phyloP scores from a whole-genome alignment of 805 yeast genomes.

The Ogataea ganodermae region DNA sequence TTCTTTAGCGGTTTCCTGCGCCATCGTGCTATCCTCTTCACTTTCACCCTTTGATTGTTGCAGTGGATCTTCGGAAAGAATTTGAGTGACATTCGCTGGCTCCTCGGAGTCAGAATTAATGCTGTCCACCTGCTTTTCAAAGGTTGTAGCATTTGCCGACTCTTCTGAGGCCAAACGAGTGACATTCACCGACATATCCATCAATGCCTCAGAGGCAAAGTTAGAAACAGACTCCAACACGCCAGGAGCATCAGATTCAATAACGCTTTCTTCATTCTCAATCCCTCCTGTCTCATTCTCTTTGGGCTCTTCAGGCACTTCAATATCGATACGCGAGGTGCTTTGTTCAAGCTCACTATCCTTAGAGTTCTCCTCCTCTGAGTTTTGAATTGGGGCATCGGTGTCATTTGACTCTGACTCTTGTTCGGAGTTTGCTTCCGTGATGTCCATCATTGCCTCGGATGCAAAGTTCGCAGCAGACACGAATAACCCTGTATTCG shows the following conservation, averaged over 20 bases:
- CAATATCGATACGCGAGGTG: background rate
- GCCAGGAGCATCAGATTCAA: background rate
- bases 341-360: background rate
- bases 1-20: too few relatives aligned
- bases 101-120: background rate
- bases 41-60: too few relatives aligned
- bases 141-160: too few relatives aligned
- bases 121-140: too few relatives aligned
- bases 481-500: background rate
- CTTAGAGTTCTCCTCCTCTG: too few relatives aligned
- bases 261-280: background rate
- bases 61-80: too few relatives aligned
- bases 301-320: background rate
- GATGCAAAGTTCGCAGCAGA: slow-evolving; percentile 16
- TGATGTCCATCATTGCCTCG: slow-evolving; percentile 18
- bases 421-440: slow-evolving; percentile 5
- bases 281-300: too few relatives aligned
- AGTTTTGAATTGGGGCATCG: too few relatives aligned
- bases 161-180: too few relatives aligned
- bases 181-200: slow-evolving; percentile 8
- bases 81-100: background rate
- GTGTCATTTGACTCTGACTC: background rate
- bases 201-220: slow-evolving; percentile 13
- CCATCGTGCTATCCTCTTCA: too few relatives aligned
- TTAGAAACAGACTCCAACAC: slow-evolving; percentile 3